phyloP scores from a whole-genome alignment of 345 rosid genomes.

The Brassica napus region Da-Ae NC_063443.1:49501-50000 shows the following conservation, averaged over 20 bases:
- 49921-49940: slow-evolving; percentile 38
- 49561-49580: background rate
- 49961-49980: slow-evolving; percentile 15
- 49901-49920: slow-evolving; percentile 12
- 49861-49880: background rate
- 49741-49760: background rate
- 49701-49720: slow-evolving; percentile 40
- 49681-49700: slow-evolving; percentile 37
- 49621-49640: slow-evolving; percentile 1
- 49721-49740: slow-evolving; percentile 30
- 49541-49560: background rate
- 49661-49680: background rate
- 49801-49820: slow-evolving; percentile 16
- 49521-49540: background rate
- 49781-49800: slow-evolving; percentile 1
- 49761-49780: slow-evolving; percentile 6
- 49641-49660: background rate
- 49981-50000: slow-evolving; percentile 40
- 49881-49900: background rate
- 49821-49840: background rate
- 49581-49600: background rate
- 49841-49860: slow-evolving; percentile 5
- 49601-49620: background rate
- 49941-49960: slow-evolving; percentile 37
- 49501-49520: background rate